Conservation (phyloP, 78 protist genomes). For the Dictyostelium intermedium region DNA sequence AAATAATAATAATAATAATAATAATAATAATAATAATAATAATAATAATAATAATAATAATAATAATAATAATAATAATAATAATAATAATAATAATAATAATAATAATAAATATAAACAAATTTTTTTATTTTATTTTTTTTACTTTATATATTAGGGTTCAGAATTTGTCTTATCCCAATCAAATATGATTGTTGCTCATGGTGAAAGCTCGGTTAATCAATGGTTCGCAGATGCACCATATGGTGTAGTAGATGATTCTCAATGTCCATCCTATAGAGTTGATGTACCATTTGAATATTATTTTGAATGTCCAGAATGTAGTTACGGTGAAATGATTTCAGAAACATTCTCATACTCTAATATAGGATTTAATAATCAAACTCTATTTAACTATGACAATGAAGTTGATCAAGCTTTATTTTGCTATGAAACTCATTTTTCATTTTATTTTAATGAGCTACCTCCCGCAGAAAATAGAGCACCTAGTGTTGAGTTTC, state of each 20-base stretch:
- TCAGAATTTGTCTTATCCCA: no score
- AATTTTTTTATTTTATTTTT: no score
- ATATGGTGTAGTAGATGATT: not conserved
- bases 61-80: no score
- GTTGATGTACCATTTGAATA: not conserved
- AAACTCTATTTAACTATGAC: not conserved
- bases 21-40: no score
- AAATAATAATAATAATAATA: no score
- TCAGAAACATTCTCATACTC: not conserved
- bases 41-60: no score
- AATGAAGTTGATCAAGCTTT: not conserved
- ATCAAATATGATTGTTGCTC: no score
- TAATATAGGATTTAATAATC: not conserved
- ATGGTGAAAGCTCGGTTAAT: not conserved
- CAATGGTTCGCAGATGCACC: not conserved
- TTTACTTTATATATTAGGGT: no score
- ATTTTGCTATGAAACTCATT: not conserved
- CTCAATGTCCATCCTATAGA: not conserved
- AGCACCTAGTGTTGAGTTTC: no score
- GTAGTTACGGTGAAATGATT: not conserved
- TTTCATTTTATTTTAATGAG: not conserved
- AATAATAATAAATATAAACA: no score
- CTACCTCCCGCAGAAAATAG: not conserved
- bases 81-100: no score
- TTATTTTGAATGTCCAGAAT: not conserved